A percentile compares a stretch with the other conserved stretches of the same genome.
Conservation (phyloP, 108 stramenopile species). For the Cyclostephanos tholiformis region DNA sequence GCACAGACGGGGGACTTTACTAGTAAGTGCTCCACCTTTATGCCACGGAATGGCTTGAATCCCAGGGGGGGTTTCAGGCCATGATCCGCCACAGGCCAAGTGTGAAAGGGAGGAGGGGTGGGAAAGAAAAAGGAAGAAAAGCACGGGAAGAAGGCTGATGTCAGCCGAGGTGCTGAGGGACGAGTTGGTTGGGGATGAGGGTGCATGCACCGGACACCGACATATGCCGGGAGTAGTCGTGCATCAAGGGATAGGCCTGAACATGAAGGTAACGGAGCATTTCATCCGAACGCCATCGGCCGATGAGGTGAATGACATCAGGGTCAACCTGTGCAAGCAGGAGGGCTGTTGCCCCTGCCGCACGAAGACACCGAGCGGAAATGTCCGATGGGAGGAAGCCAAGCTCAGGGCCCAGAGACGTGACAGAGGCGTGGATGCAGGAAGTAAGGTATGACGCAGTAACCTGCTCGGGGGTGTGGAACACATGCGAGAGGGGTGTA, state of each 20-base stretch:
- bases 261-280: neutral
- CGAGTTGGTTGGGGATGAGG: neutral
- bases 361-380: conserved; percentile 52
- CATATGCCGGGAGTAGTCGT: neutral
- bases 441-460: conserved; percentile 9
- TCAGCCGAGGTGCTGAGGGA: neutral
- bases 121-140: no score
- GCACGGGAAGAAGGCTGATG: no score
- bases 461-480: neutral
- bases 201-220: neutral
- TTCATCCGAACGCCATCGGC: no score
- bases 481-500: conserved; percentile 23
- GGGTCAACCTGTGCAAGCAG: conserved; percentile 48
- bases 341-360: conserved; percentile 65
- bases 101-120: neutral
- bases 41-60: no score
- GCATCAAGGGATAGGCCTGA: neutral
- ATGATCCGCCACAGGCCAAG: no score
- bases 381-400: conserved; percentile 42
- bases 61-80: no score
- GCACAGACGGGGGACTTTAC: no score
- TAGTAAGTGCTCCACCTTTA: no score
- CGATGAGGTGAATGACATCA: conserved; percentile 33
- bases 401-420: conserved; percentile 1
- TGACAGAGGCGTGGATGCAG: neutral